Base-by-base conservation (phyloP, 176 grass and related monocot genomes). In the Olyra latifolia region DNA sequence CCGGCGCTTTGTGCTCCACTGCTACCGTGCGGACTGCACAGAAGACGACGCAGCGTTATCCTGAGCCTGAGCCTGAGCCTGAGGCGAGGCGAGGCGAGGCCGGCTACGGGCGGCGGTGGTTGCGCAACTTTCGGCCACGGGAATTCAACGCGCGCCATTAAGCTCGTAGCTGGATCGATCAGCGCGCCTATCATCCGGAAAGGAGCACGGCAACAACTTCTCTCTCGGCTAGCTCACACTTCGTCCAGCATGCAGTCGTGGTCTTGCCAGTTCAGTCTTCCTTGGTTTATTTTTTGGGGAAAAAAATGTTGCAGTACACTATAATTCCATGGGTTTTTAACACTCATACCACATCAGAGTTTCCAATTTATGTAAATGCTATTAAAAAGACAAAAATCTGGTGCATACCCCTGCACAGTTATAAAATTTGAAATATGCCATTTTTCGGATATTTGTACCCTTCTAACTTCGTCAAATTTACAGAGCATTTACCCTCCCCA, bases 101-200 rank as follows among this genome's bases (percentile, higher is more conserved):
- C 11, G 5, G 19, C 44, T 0, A 19, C 5, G 68, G 5, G 19
- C 44, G 0, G 17, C 5, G 68, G 30, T 70, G 75, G 69, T 64
- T 54, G 45, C 9, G 41, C 22, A 45, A 42, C 79, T 83, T 78
- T 83, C 86, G 67, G 74, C 4, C 11, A 16, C 8, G 3, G 17
- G 30, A 61, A 81, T 69, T 66, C 69, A 57, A 73, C 76, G n/a
- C 57, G 68, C 41, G 44, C 3, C 53, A 30, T 39, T 66, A 46
- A 35, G 35, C 39, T 6, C 50, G 17, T 35, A 0, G 71, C 50
- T 55, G 19, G 22, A 70, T 46, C 35, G 35, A 79, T 55, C 22
- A 68, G 69, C 19, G 2, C 10, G 3, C 4, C 8, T 48, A 1
- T 11, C 6, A 41, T 27, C 28, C 19, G 50, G 78, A 81, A 81